A percentile compares a stretch with the other conserved stretches of the same genome.
These are phyloP conservation scores for Kodamaea arcana DNA, from an alignment of 1,139 yeast genomes.

Conservation along the genomic window DNA sequence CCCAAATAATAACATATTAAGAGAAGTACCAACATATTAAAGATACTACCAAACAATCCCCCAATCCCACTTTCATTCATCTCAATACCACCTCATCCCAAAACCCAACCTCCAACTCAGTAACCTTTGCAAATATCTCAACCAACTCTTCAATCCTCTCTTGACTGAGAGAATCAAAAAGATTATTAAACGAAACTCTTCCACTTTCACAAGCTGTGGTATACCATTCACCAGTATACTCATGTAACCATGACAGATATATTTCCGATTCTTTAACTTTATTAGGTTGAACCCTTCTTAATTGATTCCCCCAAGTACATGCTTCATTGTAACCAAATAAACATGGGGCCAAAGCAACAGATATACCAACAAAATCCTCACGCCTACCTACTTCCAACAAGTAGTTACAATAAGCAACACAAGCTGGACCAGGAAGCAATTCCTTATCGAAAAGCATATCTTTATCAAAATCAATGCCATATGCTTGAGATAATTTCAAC, in stretches of 20 bases:
- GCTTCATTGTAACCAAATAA: constrained; percentile 69
- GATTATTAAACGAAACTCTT: constrained; percentile 19
- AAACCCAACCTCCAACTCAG: constrained; percentile 56
- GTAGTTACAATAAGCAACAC: constrained; percentile 58
- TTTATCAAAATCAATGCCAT: constrained; percentile 43
- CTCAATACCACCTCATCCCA: constrained; percentile 60
- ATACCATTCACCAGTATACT: constrained; percentile 58
- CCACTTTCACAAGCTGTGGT: constrained; percentile 49
- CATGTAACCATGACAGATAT: constrained; percentile 58
- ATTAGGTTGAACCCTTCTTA: background rate
- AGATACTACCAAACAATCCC: no score
- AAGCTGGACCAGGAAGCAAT: constrained; percentile 52
- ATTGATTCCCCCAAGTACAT: constrained; percentile 15
- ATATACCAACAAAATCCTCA: constrained; percentile 60
- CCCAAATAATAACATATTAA: no score
- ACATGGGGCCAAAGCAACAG: constrained; percentile 73
- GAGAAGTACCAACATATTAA: no score
- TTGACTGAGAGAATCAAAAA: constrained; percentile 29
- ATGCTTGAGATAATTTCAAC: constrained; percentile 41
- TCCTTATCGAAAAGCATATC: constrained; percentile 37
- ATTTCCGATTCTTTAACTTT: constrained; percentile 16
- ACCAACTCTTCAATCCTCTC: constrained; percentile 48
- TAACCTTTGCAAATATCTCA: constrained; percentile 55
- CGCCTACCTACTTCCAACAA: constrained; percentile 48
- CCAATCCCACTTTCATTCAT: no score